Evolutionary conservation across 768 basidiomycete genomes (phyloP), one percentile per base, ranked within the genome.

Genomic region (Lentinula sp.): DNA sequence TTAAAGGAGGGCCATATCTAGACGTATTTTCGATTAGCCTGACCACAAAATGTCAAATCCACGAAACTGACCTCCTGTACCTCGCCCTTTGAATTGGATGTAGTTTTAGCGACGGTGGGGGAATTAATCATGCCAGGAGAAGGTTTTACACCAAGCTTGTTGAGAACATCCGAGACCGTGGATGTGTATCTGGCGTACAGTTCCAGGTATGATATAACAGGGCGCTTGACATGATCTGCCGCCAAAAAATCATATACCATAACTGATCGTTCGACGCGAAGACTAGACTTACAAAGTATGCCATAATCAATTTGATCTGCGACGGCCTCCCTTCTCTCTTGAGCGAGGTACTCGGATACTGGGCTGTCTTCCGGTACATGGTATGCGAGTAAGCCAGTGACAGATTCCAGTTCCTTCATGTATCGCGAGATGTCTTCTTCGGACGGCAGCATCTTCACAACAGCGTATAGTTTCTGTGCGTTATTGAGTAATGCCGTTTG

Each of bases 231-330:
- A 52, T 52, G 59, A 60, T 60, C 59, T 60, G 23, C 9, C 46
- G n/a, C 12, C 20, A 20, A 35, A 49, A 36, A 35, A 18, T 20
- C 7, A 42, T 28, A 28, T 28, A 28, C 28, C 28, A 28, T 28
- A 28, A 28, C 28, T 28, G 3, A 28, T 28, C 28, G 28, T 28
- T 28, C 28, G 28, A 28, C 28, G 28, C 28, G 28, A 2, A 28
- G 28, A 28, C 3, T 28, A 28, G 49, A 79, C 91, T 70, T 66
- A 95, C 95, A 77, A 12, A 97, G 73, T 51, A 97, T 90, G 15
- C 94, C 95, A 48, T 84, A 80, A 65, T 95, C 90, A 45, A 98
- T 86, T 73, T 95, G 91, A 61, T 93, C 90, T 5, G 94, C 94
- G 20, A 97, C 82, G 5, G 83, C 84, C 64, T 91, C 88, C 62